phyloP scores from a whole-genome alignment of 2,329 filamentous ascomycete genomes.

The Fusarium transvaalense region DNA sequence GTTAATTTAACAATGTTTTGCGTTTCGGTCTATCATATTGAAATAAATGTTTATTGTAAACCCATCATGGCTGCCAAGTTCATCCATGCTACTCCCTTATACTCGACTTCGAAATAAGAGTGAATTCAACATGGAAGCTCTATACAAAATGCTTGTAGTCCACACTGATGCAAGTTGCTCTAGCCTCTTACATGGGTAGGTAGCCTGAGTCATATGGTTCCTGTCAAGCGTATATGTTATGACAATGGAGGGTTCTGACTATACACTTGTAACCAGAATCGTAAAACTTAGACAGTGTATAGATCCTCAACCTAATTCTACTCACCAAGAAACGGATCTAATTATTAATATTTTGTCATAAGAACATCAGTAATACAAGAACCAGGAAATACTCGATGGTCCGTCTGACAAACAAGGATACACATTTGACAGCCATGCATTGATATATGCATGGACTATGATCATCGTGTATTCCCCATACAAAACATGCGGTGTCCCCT shows the following conservation, averaged over 20 bases:
- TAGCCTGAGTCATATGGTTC: background rate
- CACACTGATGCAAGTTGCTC: background rate
- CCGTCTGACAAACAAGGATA: constrained; percentile 33
- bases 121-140: background rate
- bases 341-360: constrained; percentile 43
- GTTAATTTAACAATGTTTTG: background rate
- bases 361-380: constrained; percentile 41
- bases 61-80: no score
- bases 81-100: background rate
- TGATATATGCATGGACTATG: constrained; percentile 19
- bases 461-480: constrained; percentile 22
- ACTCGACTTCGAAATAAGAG: background rate
- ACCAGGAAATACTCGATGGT: constrained; percentile 16
- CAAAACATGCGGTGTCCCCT: constrained; percentile 37
- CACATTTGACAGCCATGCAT: constrained; percentile 28
- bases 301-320: background rate
- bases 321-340: constrained; percentile 15
- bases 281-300: background rate
- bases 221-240: background rate
- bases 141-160: background rate
- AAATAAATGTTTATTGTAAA: background rate
- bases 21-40: background rate
- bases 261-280: background rate
- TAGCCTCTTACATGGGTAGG: background rate
- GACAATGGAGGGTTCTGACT: background rate